phyloP scores from a whole-genome alignment of 2,329 filamentous ascomycete species.

The Alternaria viburni region DNA sequence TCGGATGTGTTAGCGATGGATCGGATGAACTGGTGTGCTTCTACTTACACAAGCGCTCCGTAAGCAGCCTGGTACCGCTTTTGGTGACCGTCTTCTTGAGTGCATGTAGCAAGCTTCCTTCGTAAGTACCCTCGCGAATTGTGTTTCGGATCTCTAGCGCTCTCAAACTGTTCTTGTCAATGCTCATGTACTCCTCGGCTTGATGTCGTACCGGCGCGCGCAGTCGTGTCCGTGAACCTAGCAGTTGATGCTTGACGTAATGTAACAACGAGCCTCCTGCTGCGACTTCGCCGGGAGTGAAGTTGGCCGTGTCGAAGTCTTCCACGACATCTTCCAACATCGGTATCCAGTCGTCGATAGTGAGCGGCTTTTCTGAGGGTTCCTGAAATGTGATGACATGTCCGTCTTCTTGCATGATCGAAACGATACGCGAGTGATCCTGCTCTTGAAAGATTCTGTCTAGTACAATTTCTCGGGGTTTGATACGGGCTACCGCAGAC shows the following conservation, averaged over 20 bases:
- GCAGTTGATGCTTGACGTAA: conserved; percentile 81
- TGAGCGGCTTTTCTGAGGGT: conserved; percentile 51
- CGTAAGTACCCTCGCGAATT: conserved; percentile 76
- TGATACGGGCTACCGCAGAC: conserved; percentile 82
- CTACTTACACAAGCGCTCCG: conserved; percentile 77
- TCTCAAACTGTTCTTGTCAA: conserved; percentile 89
- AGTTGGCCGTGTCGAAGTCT: conserved; percentile 58
- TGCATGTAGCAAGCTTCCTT: conserved; percentile 89
- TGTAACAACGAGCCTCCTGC: conserved; percentile 83
- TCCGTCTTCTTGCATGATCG: conserved; percentile 75
- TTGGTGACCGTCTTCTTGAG: conserved; percentile 89
- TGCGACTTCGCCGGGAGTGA: conserved; percentile 71
- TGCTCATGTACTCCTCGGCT: conserved; percentile 79
- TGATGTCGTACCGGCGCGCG: conserved; percentile 81
- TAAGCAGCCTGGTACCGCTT: conserved; percentile 83
- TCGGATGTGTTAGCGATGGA: conserved; percentile 33
- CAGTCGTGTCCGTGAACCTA: conserved; percentile 78
- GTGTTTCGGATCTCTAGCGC: conserved; percentile 90
- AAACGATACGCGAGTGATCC: conserved; percentile 65
- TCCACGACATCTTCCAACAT: conserved; percentile 79
- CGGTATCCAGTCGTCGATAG: conserved; percentile 70
- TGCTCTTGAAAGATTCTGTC: conserved; percentile 62
- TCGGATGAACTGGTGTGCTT: accelerated
- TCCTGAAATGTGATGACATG: conserved; percentile 77
- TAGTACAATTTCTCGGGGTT: conserved; percentile 83